Base-by-base conservation (phyloP, 768 basidiomycete genomes). In the Mycena filopes region DNA sequence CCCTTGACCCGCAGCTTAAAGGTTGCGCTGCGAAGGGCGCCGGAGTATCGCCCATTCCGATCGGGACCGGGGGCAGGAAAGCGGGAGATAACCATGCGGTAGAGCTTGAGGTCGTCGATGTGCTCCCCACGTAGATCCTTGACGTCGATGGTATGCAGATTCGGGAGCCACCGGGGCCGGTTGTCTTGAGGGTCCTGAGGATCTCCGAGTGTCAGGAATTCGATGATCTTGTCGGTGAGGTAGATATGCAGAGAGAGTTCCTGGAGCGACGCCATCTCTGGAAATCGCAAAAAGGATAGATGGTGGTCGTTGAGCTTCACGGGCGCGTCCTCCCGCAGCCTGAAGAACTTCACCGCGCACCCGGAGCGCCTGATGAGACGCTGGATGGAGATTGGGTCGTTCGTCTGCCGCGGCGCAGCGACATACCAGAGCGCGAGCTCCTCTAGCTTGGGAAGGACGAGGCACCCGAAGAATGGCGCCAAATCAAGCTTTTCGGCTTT, bases 1-100 rank as follows among this genome's bases (percentile, higher is more conserved):
- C 64, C 68, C 21, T 66, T 58, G 18, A 69, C 28, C 10, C 68
- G 60, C 18, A 69, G 46, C 11, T 58, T 33, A 31, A 69, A 69
- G 60, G 31, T 58, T n/a, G 57, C 64, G 25, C 36, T 36, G 41
- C 16, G 18, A 1, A 69, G 56, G n/a, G 55, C 25, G 13, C 47
- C 53, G 1, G 64, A 42, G 36, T 43, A 42, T 13, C 63, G 43
- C 1, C 51, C 42, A 28, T 49, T 63, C 2, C 45, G 38, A 25
- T 50, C 66, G 29, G 54, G 57, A 25, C 40, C 12, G 5, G 60
- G 42, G 2, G 23, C 55, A 2, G 59, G 23, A 29, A 69, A 28
- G 11, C 68, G 60, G 25, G 68, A 69, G 25, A 66, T 57, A 41
- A 69, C 68, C 63, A 69, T 49, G 1, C 68, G 60, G 33, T 69